A percentile compares a stretch with the other conserved stretches of the same genome.
These are phyloP conservation scores for Yamadazyma triangularis DNA, from an alignment of 1,139 yeast species.

Conservation along the genomic window DNA sequence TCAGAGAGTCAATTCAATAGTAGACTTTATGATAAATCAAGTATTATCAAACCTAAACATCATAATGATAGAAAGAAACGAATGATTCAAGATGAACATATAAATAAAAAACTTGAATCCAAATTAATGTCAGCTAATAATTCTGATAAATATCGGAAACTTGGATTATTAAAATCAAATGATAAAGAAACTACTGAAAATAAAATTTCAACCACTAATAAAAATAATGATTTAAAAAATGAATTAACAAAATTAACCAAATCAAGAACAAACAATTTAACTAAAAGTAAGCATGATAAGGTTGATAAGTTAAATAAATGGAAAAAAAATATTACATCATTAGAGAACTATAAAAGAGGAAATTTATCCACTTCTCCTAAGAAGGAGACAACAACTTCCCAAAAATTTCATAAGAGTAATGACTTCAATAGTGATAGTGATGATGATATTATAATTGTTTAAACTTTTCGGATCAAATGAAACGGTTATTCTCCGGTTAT, in stretches of 20 bases:
- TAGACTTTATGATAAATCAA: conserved; percentile 18
- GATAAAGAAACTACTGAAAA: conserved; percentile 1
- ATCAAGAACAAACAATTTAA: conserved; percentile 9
- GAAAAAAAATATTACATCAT: conserved; percentile 7
- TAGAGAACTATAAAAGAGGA: background rate
- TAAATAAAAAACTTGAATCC: conserved; percentile 29
- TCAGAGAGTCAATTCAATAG: conserved; percentile 11
- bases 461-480: background rate
- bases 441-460: background rate
- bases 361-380: background rate
- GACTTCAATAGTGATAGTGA: background rate
- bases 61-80: conserved; percentile 40
- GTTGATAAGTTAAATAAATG: conserved; percentile 9
- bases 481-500: background rate
- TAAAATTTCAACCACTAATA: conserved; percentile 1
- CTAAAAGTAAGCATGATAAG: conserved; percentile 12
- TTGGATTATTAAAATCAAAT: conserved; percentile 10
- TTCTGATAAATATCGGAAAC: conserved; percentile 8
- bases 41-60: conserved; percentile 19
- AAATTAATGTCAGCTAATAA: conserved; percentile 19
- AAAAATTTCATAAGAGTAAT: no score
- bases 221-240: conserved; percentile 3
- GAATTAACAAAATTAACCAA: conserved; percentile 9
- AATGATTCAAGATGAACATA: conserved; percentile 27
- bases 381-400: background rate